These are phyloP conservation scores for Trichoderma gracile DNA, from an alignment of 2,329 filamentous ascomycete species.

Conservation along the genomic window DNA sequence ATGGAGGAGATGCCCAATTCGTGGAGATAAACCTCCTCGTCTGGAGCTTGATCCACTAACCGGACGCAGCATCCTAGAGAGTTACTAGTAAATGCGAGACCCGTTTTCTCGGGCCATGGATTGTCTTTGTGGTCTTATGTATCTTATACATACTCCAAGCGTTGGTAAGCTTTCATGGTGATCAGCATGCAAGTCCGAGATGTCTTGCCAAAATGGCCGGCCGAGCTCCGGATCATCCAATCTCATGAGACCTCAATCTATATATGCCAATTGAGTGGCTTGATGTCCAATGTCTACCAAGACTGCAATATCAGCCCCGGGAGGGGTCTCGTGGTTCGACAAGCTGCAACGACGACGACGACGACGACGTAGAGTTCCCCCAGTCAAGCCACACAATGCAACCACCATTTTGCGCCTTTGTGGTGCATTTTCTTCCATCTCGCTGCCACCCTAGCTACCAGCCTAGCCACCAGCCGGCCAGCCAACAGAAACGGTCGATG, in stretches of 20 bases:
- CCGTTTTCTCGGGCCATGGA: neutral
- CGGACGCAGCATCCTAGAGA: neutral
- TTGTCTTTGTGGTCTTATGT: no score
- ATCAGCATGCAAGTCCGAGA: neutral
- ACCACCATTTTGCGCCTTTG: conserved; percentile 16
- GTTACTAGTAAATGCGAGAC: neutral
- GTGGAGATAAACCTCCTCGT: conserved; percentile 8
- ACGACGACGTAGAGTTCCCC: no score
- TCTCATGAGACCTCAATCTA: neutral
- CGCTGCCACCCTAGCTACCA: neutral
- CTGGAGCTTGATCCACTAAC: neutral
- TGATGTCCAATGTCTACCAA: neutral
- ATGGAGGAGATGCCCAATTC: neutral
- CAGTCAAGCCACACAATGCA: conserved; percentile 16
- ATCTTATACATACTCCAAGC: neutral
- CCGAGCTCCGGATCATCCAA: neutral
- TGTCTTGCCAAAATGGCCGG: neutral
- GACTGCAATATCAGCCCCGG: conserved; percentile 21
- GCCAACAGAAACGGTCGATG: no score
- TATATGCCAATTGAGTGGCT: neutral
- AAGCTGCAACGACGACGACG: conserved; percentile 10
- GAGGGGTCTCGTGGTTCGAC: conserved; percentile 21
- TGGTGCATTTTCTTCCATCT: conserved; percentile 22
- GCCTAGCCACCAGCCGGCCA: no score
- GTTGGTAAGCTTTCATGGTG: neutral